phyloP scores from a whole-genome alignment of 495 filamentous ascomycete genomes.

The Aspergillus coremiiformis region DNA sequence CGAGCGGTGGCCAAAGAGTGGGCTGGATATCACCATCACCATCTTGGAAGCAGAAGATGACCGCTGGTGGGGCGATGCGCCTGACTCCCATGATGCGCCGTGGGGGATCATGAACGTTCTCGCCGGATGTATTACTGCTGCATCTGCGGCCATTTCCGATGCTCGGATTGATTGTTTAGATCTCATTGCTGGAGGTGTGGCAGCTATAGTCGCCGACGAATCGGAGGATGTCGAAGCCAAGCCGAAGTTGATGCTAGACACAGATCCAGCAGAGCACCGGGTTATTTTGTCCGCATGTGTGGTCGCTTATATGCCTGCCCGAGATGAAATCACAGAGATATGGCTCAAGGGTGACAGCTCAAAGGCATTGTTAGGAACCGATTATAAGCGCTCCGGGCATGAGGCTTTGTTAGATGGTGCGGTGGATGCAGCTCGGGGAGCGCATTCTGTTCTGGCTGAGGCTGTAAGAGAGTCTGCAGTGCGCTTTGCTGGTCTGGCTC shows the following conservation, averaged over 20 bases:
- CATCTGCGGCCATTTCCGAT: slow-evolving; percentile 90
- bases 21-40: slow-evolving; percentile 84
- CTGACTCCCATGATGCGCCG: slow-evolving; percentile 42
- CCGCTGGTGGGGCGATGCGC: slow-evolving; percentile 50
- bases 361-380: slow-evolving; percentile 24
- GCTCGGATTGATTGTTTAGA: slow-evolving; percentile 95
- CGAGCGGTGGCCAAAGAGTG: slow-evolving; percentile 93
- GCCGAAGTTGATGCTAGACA: slow-evolving; percentile 66
- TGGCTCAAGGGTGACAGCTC: slow-evolving; percentile 80
- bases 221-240: slow-evolving; percentile 23
- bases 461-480: slow-evolving; percentile 49
- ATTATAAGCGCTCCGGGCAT: slow-evolving; percentile 27
- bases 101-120: slow-evolving; percentile 87
- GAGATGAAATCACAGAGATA: slow-evolving; percentile 88
- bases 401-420: slow-evolving; percentile 56
- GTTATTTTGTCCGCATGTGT: slow-evolving; percentile 71
- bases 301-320: slow-evolving; percentile 77
- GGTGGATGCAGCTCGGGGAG: slow-evolving; percentile 53
- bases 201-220: slow-evolving; percentile 58
- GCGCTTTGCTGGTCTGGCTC: slow-evolving; percentile 19
- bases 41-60: slow-evolving; percentile 86
- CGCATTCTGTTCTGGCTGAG: slow-evolving; percentile 51
- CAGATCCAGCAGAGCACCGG: slow-evolving; percentile 68
- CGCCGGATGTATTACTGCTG: slow-evolving; percentile 86
- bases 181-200: slow-evolving; percentile 80